Evolutionary conservation across 306 rosid species (phyloP).

Genomic region (Gleditsia sinensis): DNA sequence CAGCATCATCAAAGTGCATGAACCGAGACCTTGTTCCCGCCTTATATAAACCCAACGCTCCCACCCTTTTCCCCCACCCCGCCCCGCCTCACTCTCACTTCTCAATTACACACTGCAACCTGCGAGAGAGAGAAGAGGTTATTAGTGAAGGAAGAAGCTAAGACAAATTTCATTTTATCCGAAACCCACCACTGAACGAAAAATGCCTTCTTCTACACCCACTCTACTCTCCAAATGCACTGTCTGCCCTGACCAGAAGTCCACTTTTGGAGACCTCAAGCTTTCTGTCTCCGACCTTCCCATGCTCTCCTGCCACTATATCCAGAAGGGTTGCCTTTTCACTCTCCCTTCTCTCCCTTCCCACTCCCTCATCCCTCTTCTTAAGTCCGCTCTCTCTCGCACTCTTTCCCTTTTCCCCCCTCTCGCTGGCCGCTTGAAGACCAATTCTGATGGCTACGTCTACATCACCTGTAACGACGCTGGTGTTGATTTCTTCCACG

Average conservation of each 20-base stretch:
- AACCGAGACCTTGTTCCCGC: not conserved
- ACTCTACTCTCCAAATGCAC: constrained; percentile 52
- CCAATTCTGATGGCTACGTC: constrained; percentile 54
- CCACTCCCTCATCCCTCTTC: constrained; percentile 41
- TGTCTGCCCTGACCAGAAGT: constrained; percentile 57
- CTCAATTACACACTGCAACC: not conserved
- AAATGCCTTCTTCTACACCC: constrained; percentile 15
- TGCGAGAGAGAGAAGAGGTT: not conserved
- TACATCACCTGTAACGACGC: constrained; percentile 72
- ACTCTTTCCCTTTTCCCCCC: constrained; percentile 77
- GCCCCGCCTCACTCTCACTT: too few species aligned
- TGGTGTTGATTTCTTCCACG: constrained; percentile 72
- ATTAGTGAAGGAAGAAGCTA: not conserved
- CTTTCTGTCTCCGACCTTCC: constrained; percentile 89
- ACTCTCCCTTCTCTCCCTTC: constrained; percentile 42
- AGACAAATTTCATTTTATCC: not conserved
- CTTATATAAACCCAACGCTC: not conserved
- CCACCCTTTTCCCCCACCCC: not conserved
- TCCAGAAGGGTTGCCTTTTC: constrained; percentile 84
- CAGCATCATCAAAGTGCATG: not conserved
- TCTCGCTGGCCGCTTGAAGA: constrained; percentile 67
- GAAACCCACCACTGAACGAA: not conserved
- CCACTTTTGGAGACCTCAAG: constrained; percentile 49
- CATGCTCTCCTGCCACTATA: constrained; percentile 81
- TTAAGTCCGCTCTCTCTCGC: constrained; percentile 52